Evolutionary conservation across 306 rosid species (phyloP).

Genomic region (Vigna hirtella): DNA sequence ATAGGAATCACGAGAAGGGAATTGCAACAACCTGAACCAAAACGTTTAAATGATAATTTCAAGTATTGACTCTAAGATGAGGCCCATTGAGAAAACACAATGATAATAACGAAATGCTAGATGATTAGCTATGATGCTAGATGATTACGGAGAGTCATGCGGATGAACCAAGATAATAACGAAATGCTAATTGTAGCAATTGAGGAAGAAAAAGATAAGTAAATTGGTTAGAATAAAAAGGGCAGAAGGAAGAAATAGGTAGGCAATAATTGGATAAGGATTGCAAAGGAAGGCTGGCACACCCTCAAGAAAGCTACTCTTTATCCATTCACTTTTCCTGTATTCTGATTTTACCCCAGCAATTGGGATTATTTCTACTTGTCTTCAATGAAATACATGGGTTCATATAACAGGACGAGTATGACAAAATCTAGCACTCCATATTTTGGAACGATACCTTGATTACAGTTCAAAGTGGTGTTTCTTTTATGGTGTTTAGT

Average conservation of each 20-base stretch:
- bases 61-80: conserved; percentile 5
- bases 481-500: not conserved
- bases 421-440: conserved; percentile 11
- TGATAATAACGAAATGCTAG: not conserved
- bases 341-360: not conserved
- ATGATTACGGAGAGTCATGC: not conserved
- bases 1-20: conserved; percentile 49
- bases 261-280: not conserved
- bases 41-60: conserved; percentile 27
- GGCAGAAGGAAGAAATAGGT: conserved; percentile 1
- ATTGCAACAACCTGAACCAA: conserved; percentile 75
- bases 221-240: not conserved
- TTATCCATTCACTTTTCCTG: conserved; percentile 1
- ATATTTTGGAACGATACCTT: not conserved
- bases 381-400: not conserved
- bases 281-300: not conserved
- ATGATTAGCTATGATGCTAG: not conserved
- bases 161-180: not conserved
- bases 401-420: not conserved
- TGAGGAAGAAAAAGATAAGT: not conserved
- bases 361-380: conserved; percentile 4
- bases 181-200: not conserved
- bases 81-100: not conserved
- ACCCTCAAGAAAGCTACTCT: not conserved
- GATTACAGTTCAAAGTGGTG: not conserved